Base-by-base conservation (phyloP, 2,329 filamentous ascomycete species). In the Colletotrichum sp. region DNA sequence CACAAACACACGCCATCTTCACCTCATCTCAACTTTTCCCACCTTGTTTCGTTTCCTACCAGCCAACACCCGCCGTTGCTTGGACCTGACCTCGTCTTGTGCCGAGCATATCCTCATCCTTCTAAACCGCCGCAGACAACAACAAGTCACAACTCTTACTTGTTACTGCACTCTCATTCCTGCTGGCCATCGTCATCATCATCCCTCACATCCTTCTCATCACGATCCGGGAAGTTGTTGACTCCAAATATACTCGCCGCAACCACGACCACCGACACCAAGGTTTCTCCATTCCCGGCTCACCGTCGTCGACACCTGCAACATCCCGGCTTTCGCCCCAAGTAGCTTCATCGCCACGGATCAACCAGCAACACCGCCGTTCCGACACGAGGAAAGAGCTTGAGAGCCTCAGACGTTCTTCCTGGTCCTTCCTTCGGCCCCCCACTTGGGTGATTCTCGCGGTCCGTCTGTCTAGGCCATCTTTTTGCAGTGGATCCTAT, bases 381-480 rank as follows among this genome's bases (percentile, higher is more conserved):
- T 34, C 16, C 48, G 52, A 72, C 64, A 71, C 58, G 67, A 65
- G 60, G 21, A 62, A 32, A 62, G 32, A 62, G 58, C 58, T 36
- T 32, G 30, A 76, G 58, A 76, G 65, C 74, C 70, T 76, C 60
- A 66, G 71, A 75, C 74, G 65, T 52, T 30, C 71, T 69, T 70
- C 74, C 74, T 70, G 52, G 61, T 70, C 38, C 52, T 66, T 76
- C 71, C 48, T 64, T 66, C 72, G 68, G 65, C 70, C 66, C 77
- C 76, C 77, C 69, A 77, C 73, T 76, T 73, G 66, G 73, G 68
- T 76, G 73, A 77, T 73, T 76, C 73, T 73, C 73, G 68, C 73
- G 73, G 73, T 72, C 69, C 73, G 69, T 76, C 73, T 76, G 36
- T 70, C 69, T 76, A 72, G 72, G 65, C 73, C 69, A 66, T 68